These are phyloP conservation scores for Cynanchum wilfordii DNA, from an alignment of 257 asterid species.

Conservation along the genomic window DNA sequence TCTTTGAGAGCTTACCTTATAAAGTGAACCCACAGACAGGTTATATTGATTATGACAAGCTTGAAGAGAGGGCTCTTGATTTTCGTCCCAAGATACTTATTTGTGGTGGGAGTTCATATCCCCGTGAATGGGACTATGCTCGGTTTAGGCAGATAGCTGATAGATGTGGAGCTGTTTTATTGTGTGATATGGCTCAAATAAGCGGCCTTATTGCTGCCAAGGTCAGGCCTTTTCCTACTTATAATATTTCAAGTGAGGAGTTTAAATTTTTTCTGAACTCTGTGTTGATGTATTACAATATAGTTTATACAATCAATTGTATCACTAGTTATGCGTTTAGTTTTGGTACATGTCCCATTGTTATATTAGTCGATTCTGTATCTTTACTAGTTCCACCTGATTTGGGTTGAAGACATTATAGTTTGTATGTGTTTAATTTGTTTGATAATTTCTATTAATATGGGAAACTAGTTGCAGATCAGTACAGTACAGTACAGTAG, in stretches of 20 bases:
- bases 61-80: constrained; percentile 84
- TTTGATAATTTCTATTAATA: background rate
- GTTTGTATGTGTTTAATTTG: background rate
- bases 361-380: background rate
- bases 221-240: constrained; percentile 31
- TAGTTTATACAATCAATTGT: background rate
- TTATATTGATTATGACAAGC: constrained; percentile 70
- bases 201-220: constrained; percentile 92
- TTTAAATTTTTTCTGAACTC: constrained; percentile 2
- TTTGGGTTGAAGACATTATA: background rate
- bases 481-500: background rate
- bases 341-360: background rate
- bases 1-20: constrained; percentile 71
- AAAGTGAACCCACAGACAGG: constrained; percentile 84
- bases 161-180: constrained; percentile 77
- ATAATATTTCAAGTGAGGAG: background rate
- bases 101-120: constrained; percentile 91
- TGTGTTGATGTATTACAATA: background rate
- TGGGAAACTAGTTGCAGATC: background rate
- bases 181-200: constrained; percentile 92
- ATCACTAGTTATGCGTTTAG: background rate
- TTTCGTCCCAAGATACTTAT: constrained; percentile 86
- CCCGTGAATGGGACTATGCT: constrained; percentile 83
- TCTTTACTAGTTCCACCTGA: background rate
- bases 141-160: constrained; percentile 76